Evolutionary conservation across 2,329 filamentous ascomycete species (phyloP), one percentile per base, ranked within the genome.

Genomic region (Neofusicoccum sp.): DNA sequence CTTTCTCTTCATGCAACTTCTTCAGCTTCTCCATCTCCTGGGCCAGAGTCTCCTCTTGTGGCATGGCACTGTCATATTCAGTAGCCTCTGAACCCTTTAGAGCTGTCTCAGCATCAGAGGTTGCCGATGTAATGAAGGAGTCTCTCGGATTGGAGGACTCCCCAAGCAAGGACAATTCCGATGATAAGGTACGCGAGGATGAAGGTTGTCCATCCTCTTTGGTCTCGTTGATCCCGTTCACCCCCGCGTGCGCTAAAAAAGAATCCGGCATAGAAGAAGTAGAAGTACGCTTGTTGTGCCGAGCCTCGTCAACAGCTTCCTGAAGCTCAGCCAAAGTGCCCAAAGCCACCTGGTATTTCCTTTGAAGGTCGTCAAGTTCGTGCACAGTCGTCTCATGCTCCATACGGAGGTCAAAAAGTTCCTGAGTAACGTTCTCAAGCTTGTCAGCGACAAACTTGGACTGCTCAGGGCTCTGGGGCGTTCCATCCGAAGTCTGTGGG

Each of bases 261-360:
- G 93, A 94, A 62, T 87, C 84, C 11, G 91, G 90, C 28, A 90
- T 78, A 59, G 78, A 79, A 85, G 73, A 87, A 81, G 63, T 86
- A 80, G 61, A 63, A 59, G 52, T 43, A 39, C 54, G 61, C 44
- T 59, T 59, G 44, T 50, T 45, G 34, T 16, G 6, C 37, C 88
- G 87, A 34, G 88, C 84, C 78, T 96, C 92, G 69, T 97, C 91
- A 39, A 93, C 83, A 33, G 86, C 85, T 72, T 97, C 94, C 74
- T 97, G 93, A 52, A 98, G 83, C 73, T 95, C 90, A 5, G 91
- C 89, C 45, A 99, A 77, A 8, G 90, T 88, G 52, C 89, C 89
- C 66, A 99, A 81, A 4, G 93, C 91, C 71, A 96, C 89, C 71
- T 97, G 92, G 70, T 99, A 99, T 76, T 97, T 98, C 68, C 87